These are phyloP conservation scores for Cotoneaster glaucophyllus DNA, from an alignment of 306 rosid genomes.

Conservation along the genomic window DNA sequence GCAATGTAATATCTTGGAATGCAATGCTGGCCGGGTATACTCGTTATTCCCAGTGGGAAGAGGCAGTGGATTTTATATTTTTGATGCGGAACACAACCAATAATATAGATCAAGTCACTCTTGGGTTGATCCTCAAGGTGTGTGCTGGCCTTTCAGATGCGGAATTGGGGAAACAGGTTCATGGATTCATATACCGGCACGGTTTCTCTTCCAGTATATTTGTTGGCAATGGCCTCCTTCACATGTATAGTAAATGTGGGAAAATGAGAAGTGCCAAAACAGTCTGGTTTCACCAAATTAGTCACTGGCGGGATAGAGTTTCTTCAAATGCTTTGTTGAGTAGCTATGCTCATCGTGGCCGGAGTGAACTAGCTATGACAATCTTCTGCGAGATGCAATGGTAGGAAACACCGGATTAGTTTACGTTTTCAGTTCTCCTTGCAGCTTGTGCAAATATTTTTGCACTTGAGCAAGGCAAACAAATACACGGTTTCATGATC, in stretches of 20 bases:
- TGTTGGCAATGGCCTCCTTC: constrained; percentile 66
- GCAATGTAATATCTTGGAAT: constrained; percentile 73
- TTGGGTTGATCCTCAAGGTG: constrained; percentile 49
- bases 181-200: constrained; percentile 51
- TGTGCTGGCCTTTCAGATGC: constrained; percentile 46
- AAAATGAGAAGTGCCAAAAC: constrained; percentile 45
- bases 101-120: constrained; percentile 43
- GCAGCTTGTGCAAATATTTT: constrained; percentile 60
- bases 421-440: constrained; percentile 53
- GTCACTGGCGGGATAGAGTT: constrained; percentile 49
- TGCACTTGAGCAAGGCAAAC: constrained; percentile 48
- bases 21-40: constrained; percentile 68
- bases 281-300: constrained; percentile 55
- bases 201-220: constrained; percentile 34
- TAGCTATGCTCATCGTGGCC: constrained; percentile 41
- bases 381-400: constrained; percentile 61
- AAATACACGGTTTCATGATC: constrained; percentile 67
- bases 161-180: constrained; percentile 60
- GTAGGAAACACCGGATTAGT: constrained; percentile 48
- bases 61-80: constrained; percentile 45
- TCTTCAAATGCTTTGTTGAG: constrained; percentile 68
- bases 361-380: constrained; percentile 49
- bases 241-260: constrained; percentile 82
- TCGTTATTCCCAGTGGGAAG: constrained; percentile 31
- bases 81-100: constrained; percentile 34